Base-by-base conservation (phyloP, 495 filamentous ascomycete species). In the Elasticomyces elasticus region DNA sequence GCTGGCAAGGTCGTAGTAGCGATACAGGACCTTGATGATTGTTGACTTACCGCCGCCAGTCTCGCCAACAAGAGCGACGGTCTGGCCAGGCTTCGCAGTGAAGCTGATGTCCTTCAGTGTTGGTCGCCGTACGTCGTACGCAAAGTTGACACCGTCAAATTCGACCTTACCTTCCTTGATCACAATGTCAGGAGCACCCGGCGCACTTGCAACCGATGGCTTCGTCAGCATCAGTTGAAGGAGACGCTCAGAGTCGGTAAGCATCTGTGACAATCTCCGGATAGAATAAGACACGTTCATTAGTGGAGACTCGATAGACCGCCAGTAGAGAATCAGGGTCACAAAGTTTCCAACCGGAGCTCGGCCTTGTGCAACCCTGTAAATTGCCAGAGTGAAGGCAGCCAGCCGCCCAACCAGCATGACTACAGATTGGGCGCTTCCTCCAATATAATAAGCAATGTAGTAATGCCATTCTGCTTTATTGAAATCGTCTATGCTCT, bases 31-130 rank as follows among this genome's bases (percentile, higher is more conserved):
- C 58, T 86, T 84, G 41, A 89, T 69, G 35, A 87, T 81, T 1
- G 85, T 87, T 2, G 85, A 84, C 62, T 90, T 92, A 19, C 86
- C 86, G 23, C 78, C 77, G 20, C 86, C 86, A 2, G 83, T 86
- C 56, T 80, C 77, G 1, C 86, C 87, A n/a, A 89, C 86, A 17
- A 90, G 75, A 7, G 85, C 86, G 12, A 85, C 74, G 7, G 82
- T 87, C 51, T 76, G 73, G 15, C 86, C 86, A 1, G 69, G 53
- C 41, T 59, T 55, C 35, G 64, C 69, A 13, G 64, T 70, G 59
- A 89, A 83, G 61, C 71, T 80, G 55, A 89, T 71, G 41, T 78
- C 66, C 56, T 84, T 82, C 64, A 88, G 72, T 19, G 79, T 80
- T 9, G 73, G 70, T 65, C 84, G 83, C 54, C 82, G 76, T 42